Evolutionary conservation across 139 green algal genomes (phyloP).

Genomic region (Chlorella sp.): DNA sequence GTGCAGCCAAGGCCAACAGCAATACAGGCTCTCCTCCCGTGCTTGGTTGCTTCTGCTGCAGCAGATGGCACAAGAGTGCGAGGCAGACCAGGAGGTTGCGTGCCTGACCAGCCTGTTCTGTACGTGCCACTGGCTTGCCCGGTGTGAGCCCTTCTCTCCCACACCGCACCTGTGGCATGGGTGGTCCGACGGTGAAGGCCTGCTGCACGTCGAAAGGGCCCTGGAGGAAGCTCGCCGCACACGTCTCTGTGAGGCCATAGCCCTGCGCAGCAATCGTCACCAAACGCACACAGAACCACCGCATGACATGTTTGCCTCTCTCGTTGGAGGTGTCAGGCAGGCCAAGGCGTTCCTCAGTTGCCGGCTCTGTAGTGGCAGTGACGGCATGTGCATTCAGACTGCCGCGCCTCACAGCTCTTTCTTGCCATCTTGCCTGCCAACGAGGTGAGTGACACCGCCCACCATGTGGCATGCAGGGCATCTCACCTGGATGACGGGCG

Average conservation of each 20-base stretch:
- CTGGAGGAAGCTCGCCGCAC: constrained; percentile 75
- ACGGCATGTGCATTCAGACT: not conserved
- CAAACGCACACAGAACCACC: too few relatives aligned
- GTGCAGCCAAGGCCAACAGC: too few relatives aligned
- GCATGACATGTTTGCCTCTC: not conserved
- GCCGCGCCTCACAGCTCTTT: not conserved
- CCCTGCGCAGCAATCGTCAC: constrained; percentile 60
- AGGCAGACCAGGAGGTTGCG: not conserved
- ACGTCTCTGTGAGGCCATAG: constrained; percentile 90
- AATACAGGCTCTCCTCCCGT: not conserved
- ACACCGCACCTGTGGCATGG: too few relatives aligned
- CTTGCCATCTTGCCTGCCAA: not conserved
- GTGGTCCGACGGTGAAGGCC: constrained; percentile 56
- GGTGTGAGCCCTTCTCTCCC: not conserved
- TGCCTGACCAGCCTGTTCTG: not conserved
- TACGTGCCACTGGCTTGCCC: too few relatives aligned
- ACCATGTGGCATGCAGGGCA: too few relatives aligned
- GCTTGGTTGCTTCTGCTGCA: too few relatives aligned
- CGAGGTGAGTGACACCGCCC: not conserved
- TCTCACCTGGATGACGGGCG: not conserved
- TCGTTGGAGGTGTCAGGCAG: not conserved
- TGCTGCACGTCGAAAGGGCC: constrained; percentile 31
- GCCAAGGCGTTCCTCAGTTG: not conserved
- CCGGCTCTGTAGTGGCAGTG: too few relatives aligned
- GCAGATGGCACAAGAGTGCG: too few relatives aligned